phyloP scores from a whole-genome alignment of 305 asterid genomes.

The Fraxinus sp. region DNA sequence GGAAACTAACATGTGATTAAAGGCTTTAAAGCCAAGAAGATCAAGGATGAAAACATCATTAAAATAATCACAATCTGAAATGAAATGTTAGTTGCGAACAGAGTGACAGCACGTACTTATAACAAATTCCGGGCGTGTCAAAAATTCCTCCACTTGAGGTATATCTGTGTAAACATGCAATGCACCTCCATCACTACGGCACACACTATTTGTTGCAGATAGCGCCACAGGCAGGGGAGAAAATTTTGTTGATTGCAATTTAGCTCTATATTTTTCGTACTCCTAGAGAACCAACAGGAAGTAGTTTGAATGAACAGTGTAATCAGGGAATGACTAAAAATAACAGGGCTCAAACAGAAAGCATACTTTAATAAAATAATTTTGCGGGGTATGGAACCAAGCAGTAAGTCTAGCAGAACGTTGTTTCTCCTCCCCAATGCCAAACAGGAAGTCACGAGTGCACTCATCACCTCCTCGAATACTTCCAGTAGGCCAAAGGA shows the following conservation, averaged over 20 bases:
- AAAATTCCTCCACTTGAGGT: conserved; percentile 78
- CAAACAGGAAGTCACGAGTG: conserved; percentile 80
- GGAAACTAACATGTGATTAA: not conserved
- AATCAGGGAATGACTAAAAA: conserved; percentile 22
- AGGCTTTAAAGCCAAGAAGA: not conserved
- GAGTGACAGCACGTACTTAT: conserved; percentile 52
- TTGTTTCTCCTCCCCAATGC: conserved; percentile 90
- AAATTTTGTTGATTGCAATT: conserved; percentile 45
- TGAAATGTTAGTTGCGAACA: not conserved
- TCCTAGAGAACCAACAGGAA: conserved; percentile 47
- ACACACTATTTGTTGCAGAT: conserved; percentile 49
- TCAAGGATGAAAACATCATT: not conserved
- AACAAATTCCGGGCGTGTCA: conserved; percentile 82
- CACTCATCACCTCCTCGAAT: conserved; percentile 76
- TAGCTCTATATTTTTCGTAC: conserved; percentile 54
- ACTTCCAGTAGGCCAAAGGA: conserved; percentile 76
- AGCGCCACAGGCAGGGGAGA: conserved; percentile 33
- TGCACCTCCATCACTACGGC: conserved; percentile 46
- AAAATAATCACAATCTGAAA: conserved; percentile 17
- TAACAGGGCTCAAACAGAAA: conserved; percentile 21
- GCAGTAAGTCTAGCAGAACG: conserved; percentile 98
- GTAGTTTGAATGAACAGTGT: conserved; percentile 5
- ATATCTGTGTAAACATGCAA: conserved; percentile 82
- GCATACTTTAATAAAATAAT: conserved; percentile 74
- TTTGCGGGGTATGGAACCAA: conserved; percentile 90